Evolutionary conservation across 2,329 filamentous ascomycete species (phyloP), one percentile per base, ranked within the genome.

Genomic region (Camillea tinctor): DNA sequence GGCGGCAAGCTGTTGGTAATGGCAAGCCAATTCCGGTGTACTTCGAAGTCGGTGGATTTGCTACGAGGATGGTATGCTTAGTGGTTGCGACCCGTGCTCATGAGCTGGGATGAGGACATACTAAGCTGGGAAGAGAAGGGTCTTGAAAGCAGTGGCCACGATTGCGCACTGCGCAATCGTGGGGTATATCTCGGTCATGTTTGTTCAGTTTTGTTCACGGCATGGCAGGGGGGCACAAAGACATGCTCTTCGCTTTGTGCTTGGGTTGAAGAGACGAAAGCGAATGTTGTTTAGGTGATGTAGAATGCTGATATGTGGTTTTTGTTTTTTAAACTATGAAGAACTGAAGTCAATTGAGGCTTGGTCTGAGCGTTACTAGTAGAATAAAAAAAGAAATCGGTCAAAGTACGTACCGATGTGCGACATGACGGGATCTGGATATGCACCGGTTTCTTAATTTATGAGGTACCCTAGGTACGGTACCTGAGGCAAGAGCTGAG

Each of bases 21-120:
- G 64, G 95, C 95, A 49, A 99, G 87, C 95, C 95, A 99, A 80
- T 99, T 99, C 66, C 95, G 89, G 78, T 99, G 95, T 58, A 99
- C 95, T 77, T 99, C 95, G 71, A 99, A 99, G 76, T 99, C 95
- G 69, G 95, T 99, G 5, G 95, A 99, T 82, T 96, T 97, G 82
- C 93, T 97, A 60, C 57, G 44, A 60, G 54, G 50, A 64, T 52
- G 62, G 63, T 53, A 5, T 52, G 26, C 44, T 26, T n/a, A 40
- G n/a, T 26, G 50, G n/a, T 19, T 22, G 17, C 11, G n/a, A 21
- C 17, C 21, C 15, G 22, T 54, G 22, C 13, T 56, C 30, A 26
- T 56, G 54, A 24, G 53, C 58, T 64, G 54, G 59, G 66, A 30
- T 67, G 21, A 67, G 65, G 50, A 85, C 91, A 74, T 83, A 97